Evolutionary conservation across 1,284 basidiomycete genomes (phyloP), one percentile per base, ranked within the genome.

Genomic region (Nidula niveotomentosa): DNA sequence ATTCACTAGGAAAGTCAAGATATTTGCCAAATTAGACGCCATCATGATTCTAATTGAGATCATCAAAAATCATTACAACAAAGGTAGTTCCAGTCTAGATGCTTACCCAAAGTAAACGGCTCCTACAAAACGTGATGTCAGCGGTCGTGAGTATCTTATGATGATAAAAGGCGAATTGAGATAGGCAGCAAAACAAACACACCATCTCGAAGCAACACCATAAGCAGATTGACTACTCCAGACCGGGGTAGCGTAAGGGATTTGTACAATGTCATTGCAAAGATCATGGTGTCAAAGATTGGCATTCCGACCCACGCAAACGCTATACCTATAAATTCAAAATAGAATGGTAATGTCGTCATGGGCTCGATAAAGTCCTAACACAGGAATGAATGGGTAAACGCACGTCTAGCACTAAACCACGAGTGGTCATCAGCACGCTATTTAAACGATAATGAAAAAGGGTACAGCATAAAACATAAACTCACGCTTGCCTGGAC

Each of bases 201-300:
- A 70, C 72, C 72, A 65, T 77, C 75, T 43, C 76, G 67, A n/a
- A 76, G 53, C 17, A 78, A 53, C n/a, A 73, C 55, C 30, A 53
- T 54, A 8, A 75, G 48, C 23, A 78, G 53, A 34, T 59, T 64
- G 3, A 62, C 56, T 10, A 60, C 62, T 15, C 59, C 57, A 18
- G 51, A 55, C 8, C 65, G 62, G 8, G 64, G 64, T 0, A 69
- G 46, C 2, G 55, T 59, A 8, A 76, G 61, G 6, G 76, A 69
- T 56, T 77, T 78, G 57, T 69, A 74, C 13, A 77, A 56, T n/a
- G 77, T 79, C 61, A 78, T 69, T 3, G 57, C 60, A 54, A 79
- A 76, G 10, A 78, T 69, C 44, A 73, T 48, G 3, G 66, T 55
- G 55, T 78, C 76, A 51, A 76, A 76, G 9, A 72, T 58, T 2